Conservation (phyloP, 192 early-diverging fungal genomes). For the Backusella sp. region DNA sequence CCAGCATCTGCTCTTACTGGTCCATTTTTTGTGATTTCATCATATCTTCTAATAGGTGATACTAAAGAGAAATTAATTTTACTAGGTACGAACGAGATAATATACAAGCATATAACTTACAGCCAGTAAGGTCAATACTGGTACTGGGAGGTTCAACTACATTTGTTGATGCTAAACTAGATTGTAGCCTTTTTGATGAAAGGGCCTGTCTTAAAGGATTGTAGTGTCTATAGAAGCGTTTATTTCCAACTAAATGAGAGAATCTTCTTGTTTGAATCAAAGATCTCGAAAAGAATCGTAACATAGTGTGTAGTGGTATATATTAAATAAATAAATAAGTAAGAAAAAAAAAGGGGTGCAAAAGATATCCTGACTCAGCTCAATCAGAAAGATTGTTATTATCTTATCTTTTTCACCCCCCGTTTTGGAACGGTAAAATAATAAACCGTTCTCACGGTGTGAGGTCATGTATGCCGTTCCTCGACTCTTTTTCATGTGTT, state of each 20-base stretch:
- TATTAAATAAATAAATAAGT: background rate
- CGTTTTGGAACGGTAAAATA: conserved; percentile 2
- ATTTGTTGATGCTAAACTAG: background rate
- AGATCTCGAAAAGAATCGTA: conserved; percentile 7
- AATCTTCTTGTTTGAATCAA: background rate
- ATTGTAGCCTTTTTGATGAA: background rate
- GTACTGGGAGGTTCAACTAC: background rate
- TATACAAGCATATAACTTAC: background rate
- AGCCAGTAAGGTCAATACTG: background rate
- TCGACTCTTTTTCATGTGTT: too few relatives aligned
- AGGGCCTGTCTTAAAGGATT: background rate
- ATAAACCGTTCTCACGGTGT: background rate
- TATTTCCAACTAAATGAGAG: background rate
- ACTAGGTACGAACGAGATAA: background rate
- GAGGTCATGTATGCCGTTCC: background rate
- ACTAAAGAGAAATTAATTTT: background rate
- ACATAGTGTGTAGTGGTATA: background rate
- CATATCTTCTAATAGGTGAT: conserved; percentile 1
- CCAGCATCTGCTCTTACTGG: conserved; percentile 1
- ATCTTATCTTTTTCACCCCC: conserved; percentile 7
- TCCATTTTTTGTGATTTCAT: conserved; percentile 10
- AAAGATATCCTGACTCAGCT: background rate
- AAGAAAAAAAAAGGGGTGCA: background rate
- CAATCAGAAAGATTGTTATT: background rate
- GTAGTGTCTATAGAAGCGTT: background rate